Conservation (phyloP, 768 basidiomycete species). For the Coprinopsis strossmayeri region DNA sequence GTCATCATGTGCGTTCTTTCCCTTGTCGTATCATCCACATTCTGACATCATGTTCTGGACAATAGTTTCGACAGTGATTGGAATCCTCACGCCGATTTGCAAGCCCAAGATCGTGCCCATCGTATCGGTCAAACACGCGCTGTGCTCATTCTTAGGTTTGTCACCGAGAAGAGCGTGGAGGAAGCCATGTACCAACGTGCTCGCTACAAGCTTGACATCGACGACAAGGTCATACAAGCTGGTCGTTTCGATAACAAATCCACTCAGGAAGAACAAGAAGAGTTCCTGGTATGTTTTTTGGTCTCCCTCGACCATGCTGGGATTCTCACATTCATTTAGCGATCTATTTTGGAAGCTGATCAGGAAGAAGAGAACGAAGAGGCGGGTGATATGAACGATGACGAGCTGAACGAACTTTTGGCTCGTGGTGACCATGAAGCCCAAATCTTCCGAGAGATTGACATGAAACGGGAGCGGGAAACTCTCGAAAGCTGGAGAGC, state of each 20-base stretch:
- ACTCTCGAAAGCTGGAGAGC: constrained; percentile 60
- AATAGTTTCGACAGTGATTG: constrained; percentile 76
- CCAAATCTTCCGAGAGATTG: constrained; percentile 74
- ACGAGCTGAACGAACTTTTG: constrained; percentile 91
- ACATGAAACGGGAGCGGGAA: constrained; percentile 70
- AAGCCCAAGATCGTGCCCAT: constrained; percentile 99
- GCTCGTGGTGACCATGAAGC: constrained; percentile 79
- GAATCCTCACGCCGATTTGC: constrained; percentile 99
- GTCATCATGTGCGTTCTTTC: constrained; percentile 74
- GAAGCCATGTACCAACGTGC: constrained; percentile 97
- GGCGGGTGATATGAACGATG: constrained; percentile 88
- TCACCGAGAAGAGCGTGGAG: constrained; percentile 97
- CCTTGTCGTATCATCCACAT: neutral
- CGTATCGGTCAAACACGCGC: constrained; percentile 99
- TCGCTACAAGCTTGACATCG: constrained; percentile 93
- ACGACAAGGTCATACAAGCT: constrained; percentile 98
- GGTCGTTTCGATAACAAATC: constrained; percentile 99
- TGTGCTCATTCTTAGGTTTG: constrained; percentile 92
- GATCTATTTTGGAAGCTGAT: constrained; percentile 84
- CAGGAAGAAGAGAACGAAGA: constrained; percentile 89
- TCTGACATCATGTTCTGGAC: constrained; percentile 8
- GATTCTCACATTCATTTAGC: constrained; percentile 38
- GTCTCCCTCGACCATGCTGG: constrained; percentile 6
- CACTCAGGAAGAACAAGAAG: constrained; percentile 95
- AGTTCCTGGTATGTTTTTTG: constrained; percentile 66